Percentiles rank a stretch among this genome's conserved stretches.
Evolutionary conservation across 345 rosid genomes (phyloP).

Genomic region (Populus tremula): DNA sequence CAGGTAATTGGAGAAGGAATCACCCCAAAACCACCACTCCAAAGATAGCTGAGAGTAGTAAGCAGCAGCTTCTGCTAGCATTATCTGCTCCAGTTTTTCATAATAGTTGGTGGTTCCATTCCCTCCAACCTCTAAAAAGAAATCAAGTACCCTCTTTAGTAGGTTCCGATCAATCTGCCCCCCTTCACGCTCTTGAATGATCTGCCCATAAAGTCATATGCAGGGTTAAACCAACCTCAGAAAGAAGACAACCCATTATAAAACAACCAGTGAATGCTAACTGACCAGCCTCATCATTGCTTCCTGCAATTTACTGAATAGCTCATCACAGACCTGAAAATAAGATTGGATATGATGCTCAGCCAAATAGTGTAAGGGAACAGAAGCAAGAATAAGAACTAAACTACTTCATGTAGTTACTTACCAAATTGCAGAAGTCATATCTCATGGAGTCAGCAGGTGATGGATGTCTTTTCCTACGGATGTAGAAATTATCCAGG

Average conservation of each 20-base stretch:
- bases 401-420: background rate
- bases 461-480: background rate
- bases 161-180: conserved; percentile 8
- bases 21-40: conserved; percentile 13
- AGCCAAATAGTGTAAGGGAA: background rate
- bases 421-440: background rate
- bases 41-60: conserved; percentile 19
- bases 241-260: background rate
- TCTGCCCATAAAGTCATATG: background rate
- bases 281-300: conserved; percentile 3
- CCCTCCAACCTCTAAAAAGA: background rate
- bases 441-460: background rate
- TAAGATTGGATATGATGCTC: background rate
- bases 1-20: conserved; percentile 1
- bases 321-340: conserved; percentile 7
- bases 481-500: background rate
- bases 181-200: conserved; percentile 14
- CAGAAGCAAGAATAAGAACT: background rate
- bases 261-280: background rate
- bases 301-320: conserved; percentile 5
- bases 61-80: conserved; percentile 16
- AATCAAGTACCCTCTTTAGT: background rate
- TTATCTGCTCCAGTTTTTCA: conserved; percentile 9
- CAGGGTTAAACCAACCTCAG: background rate
- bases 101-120: conserved; percentile 6